These are phyloP conservation scores for Modicella reniformis DNA, from an alignment of 371 early-diverging fungal species.

Conservation along the genomic window DNA sequence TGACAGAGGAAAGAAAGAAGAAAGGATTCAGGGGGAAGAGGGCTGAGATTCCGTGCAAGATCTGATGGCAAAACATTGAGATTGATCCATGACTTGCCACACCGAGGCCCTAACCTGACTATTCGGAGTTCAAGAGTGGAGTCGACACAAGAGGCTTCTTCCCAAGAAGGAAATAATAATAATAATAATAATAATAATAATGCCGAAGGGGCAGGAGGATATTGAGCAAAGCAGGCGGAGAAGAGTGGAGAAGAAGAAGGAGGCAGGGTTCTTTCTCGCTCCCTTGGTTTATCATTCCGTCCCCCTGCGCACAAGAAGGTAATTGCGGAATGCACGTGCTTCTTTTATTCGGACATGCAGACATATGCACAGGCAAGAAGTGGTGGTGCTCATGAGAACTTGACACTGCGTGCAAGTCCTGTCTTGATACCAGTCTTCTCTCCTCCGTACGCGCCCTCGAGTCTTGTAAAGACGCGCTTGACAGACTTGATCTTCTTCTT, in stretches of 20 bases:
- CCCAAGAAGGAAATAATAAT: too few species aligned
- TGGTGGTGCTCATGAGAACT: constrained; percentile 64
- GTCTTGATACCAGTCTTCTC: constrained; percentile 95
- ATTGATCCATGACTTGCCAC: too few species aligned
- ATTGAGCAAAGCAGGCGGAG: neutral
- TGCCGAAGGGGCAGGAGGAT: neutral
- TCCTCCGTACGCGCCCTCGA: constrained; percentile 83
- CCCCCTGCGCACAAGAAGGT: too few species aligned
- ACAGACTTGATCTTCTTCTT: constrained; percentile 89
- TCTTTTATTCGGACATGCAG: neutral
- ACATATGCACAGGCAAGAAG: too few species aligned
- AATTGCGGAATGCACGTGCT: neutral
- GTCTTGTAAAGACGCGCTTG: constrained; percentile 73
- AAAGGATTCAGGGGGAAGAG: neutral
- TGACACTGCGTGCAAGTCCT: constrained; percentile 81
- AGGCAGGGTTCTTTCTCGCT: too few species aligned
- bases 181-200: neutral
- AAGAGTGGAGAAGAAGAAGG: neutral
- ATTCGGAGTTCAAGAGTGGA: neutral
- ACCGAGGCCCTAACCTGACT: neutral
- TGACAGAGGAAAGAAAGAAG: neutral
- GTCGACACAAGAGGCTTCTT: too few species aligned
- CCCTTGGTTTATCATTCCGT: too few species aligned
- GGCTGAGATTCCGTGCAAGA: neutral
- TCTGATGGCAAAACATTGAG: neutral